Conservation (phyloP, 2,329 filamentous ascomycete species). For the Calonectria ilicicola region DNA sequence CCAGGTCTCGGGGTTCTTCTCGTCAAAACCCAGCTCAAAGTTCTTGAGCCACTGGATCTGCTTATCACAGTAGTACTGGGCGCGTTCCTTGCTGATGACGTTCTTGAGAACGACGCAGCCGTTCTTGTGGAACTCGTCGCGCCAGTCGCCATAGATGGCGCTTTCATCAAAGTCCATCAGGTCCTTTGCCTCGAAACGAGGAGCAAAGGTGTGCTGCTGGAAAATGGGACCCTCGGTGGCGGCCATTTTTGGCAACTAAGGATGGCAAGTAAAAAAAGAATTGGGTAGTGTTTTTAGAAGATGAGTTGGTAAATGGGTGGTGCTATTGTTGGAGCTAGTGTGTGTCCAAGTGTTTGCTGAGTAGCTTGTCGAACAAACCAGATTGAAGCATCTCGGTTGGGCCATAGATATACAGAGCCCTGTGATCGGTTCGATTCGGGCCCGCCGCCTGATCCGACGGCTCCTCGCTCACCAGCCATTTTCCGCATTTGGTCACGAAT, state of each 20-base stretch:
- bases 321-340: neutral
- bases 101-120: conserved; percentile 41
- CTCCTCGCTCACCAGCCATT: neutral
- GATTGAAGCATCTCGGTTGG: conserved; percentile 9
- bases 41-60: conserved; percentile 41
- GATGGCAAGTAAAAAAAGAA: neutral
- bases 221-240: conserved; percentile 20
- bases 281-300: neutral
- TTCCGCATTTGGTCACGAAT: neutral
- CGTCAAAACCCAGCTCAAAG: conserved; percentile 38
- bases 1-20: conserved; percentile 35
- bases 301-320: neutral
- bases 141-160: conserved; percentile 35
- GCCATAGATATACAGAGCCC: conserved; percentile 14
- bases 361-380: conserved; percentile 4
- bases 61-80: conserved; percentile 39
- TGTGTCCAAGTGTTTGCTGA: neutral
- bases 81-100: conserved; percentile 35
- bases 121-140: conserved; percentile 39
- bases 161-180: conserved; percentile 36
- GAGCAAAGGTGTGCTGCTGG: conserved; percentile 32
- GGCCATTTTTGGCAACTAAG: conserved; percentile 8
- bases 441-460: conserved; percentile 7
- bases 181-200: conserved; percentile 38
- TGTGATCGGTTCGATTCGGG: conserved; percentile 16